Base-by-base conservation (phyloP, 2,329 filamentous ascomycete species). In the Monilinia polystroma region DNA sequence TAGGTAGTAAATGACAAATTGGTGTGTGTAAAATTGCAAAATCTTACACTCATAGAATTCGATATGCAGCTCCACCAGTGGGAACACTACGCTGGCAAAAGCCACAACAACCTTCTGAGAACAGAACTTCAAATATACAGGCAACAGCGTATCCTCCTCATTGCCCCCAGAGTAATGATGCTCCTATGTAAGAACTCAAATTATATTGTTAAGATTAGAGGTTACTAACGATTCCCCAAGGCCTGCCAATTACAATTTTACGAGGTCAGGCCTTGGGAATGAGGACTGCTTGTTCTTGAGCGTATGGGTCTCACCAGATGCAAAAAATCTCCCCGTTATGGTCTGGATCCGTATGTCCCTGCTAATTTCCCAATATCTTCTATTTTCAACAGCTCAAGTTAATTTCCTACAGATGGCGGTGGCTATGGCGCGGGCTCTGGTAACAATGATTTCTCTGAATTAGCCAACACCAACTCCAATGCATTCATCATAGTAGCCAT, bases 401-500 rank as follows among this genome's bases (percentile, higher is more conserved):
- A 77, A 78, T 0, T 80, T 12, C 5, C 10, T 29, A 1, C 20
- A 73, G 79, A 77, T 59, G 71, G 77, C 56, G 78, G 78, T 12
- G 76, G 76, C 3, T 74, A 77, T 63, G 64, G 64, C 26, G n/a
- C 4, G 1, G 64, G 64, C 11, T 35, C 52, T 73, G 75, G 71
- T 71, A 62, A 84, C 41, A 76, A 79, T 20, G 75, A 74, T 32
- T 62, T 76, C 45, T 75, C 73, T 14, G 74, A 75, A 18, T 72
- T 81, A 78, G 81, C 84, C 58, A 80, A 80, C 51, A 78, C 78
- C 4, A 83, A 82, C 68, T 74, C 78, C n/a, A 69, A 84, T 67
- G 66, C 72, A 23, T 77, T 90, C 64, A 78, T 90, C 26, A 83
- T 81, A 65, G 82, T 89, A 55, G 84, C 81, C 74, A 83, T 88